Base-by-base conservation (phyloP, 106 monocot species). In the Platanthera guangdongensis region DNA sequence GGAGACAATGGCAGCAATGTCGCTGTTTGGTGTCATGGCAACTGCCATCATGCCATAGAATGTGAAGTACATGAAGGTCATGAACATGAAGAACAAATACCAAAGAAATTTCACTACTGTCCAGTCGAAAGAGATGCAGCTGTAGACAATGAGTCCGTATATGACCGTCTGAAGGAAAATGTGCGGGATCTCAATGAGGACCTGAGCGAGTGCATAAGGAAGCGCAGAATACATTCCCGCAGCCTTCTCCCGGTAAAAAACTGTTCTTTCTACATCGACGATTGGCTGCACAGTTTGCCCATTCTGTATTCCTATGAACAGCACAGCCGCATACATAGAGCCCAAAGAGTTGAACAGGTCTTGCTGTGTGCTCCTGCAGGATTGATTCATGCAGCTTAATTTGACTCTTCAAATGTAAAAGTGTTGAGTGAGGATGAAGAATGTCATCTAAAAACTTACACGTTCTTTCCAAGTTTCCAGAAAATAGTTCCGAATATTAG, bases 221-320 rank as follows among this genome's bases (percentile, higher is more conserved):
- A 88, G 54, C 10, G 88, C 80, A 50, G 88, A 88, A 59, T 88
- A 88, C 88, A 88, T 88, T 22, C 88, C 85, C 9, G 88, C 88
- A 12, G 81, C 85, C 79, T 83, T 81, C 70, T 88, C 88, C 48
- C 88, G 71, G 60, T 88, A 88, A 67, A 86, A 88, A 51, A 88
- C 85, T 8, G 80, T 76, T 48, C 88, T 51, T 69, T 88, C 88
- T 45, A 88, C 78, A 6, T 82, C 69, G 9, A 86, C 83, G 59
- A 88, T 80, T 16, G 85, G 88, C 50, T 83, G 80, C 46, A 88
- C 85, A 7, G 85, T 80, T 47, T 74, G 47, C 70, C 75, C 52
- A 55, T 86, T 83, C 64, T 78, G 80, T 3, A 83, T 74, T 8
- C 88, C 88, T 16, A 88, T 49, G 73, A 88, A 88, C 13, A 88